Percentiles rank a stretch among this genome's conserved stretches.
These are phyloP conservation scores for Chytriomyces hyalinus DNA, from an alignment of 192 early-diverging fungal species.

Conservation along the genomic window DNA sequence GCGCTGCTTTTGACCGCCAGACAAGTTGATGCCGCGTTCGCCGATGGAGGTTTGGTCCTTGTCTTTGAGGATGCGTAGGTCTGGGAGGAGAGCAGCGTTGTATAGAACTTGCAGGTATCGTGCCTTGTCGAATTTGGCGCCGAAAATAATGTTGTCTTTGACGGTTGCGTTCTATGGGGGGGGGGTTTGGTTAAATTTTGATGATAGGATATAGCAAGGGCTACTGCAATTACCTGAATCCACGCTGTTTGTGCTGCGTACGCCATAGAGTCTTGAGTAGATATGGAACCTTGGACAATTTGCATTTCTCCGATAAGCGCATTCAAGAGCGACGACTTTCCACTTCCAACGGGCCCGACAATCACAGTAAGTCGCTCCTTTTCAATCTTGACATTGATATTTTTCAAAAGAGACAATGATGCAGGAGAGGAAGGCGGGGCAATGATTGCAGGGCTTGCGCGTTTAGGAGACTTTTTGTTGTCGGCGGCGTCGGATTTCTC, in stretches of 20 bases:
- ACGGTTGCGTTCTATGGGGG: constrained; percentile 69
- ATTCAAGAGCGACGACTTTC: constrained; percentile 74
- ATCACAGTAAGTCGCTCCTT: constrained; percentile 64
- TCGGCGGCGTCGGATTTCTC: constrained; percentile 41
- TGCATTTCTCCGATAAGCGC: constrained; percentile 78
- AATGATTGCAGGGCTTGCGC: neutral
- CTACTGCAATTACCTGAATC: constrained; percentile 75
- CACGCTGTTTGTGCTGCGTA: constrained; percentile 81
- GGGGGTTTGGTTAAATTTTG: neutral
- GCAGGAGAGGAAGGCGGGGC: neutral
- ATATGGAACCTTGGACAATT: constrained; percentile 53
- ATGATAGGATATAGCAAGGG: neutral
- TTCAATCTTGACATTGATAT: constrained; percentile 41
- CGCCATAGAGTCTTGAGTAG: constrained; percentile 62
- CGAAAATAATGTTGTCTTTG: constrained; percentile 72
- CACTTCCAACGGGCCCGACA: constrained; percentile 72
- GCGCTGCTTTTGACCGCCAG: constrained; percentile 82
- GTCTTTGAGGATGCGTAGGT: constrained; percentile 64
- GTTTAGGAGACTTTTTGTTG: neutral
- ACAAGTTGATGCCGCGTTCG: constrained; percentile 56
- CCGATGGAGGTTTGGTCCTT: constrained; percentile 68
- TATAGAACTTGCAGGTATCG: constrained; percentile 68
- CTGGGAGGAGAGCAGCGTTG: constrained; percentile 70
- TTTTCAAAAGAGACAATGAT: constrained; percentile 42
- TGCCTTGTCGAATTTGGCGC: constrained; percentile 58